A percentile compares a stretch with the other conserved stretches of the same genome.
Evolutionary conservation across 139 green algal genomes (phyloP).

Genomic region (Dunaliella primolecta): DNA sequence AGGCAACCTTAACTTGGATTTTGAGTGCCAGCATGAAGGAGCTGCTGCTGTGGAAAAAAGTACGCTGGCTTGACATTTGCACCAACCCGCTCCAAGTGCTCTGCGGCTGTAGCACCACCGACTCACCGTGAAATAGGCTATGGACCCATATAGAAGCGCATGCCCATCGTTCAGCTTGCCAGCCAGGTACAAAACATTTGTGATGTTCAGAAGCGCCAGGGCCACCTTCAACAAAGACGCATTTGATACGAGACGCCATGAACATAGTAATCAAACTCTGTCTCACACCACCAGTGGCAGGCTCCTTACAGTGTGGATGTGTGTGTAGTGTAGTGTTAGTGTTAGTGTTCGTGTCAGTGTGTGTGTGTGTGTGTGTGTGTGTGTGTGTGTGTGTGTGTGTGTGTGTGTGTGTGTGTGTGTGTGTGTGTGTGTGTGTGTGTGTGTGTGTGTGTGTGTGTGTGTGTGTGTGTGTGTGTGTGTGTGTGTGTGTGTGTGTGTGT

Average conservation of each 20-base stretch:
- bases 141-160: conserved; percentile 18
- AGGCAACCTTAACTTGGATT: too few species aligned
- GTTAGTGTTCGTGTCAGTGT: not conserved
- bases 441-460: too few species aligned
- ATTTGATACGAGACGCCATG: not conserved
- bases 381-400: not conserved
- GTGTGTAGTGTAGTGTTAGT: too few species aligned
- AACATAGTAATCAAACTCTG: too few species aligned
- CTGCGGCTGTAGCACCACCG: too few species aligned
- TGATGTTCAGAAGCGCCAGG: conserved; percentile 13
- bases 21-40: too few species aligned
- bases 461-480: not conserved
- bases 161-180: not conserved
- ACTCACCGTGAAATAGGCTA: conserved; percentile 1
- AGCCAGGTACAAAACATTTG: conserved; percentile 13
- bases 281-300: too few species aligned
- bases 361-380: not conserved
- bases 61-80: too few species aligned
- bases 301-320: too few species aligned
- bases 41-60: too few species aligned
- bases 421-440: not conserved
- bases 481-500: not conserved
- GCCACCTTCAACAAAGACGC: not conserved
- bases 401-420: not conserved
- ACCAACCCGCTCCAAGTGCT: too few species aligned